Conservation (phyloP, 2,329 filamentous ascomycete species). For the Diaporthe eres region DNA sequence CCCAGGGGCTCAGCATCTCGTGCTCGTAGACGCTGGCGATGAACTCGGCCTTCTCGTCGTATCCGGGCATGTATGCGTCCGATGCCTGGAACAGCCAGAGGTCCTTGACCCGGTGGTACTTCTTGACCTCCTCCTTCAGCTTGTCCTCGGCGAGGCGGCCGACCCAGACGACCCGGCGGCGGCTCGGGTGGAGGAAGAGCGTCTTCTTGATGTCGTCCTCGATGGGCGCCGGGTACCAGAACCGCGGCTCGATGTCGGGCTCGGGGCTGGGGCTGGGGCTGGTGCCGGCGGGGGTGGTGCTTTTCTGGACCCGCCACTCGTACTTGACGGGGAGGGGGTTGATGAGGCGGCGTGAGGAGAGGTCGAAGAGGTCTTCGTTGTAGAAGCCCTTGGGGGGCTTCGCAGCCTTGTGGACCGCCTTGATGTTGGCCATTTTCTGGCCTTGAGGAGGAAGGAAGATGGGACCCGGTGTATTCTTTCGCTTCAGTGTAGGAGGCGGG, state of each 20-base stretch:
- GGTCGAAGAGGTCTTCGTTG: constrained; percentile 25
- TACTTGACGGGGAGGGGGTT: constrained; percentile 25
- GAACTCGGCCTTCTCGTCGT: constrained; percentile 33
- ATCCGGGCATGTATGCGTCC: constrained; percentile 11
- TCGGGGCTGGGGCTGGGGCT: background rate
- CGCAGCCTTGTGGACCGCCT: background rate
- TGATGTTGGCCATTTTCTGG: background rate
- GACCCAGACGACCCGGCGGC: constrained; percentile 8
- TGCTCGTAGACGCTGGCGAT: constrained; percentile 19
- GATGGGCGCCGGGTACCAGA: constrained; percentile 32
- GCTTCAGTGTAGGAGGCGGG: background rate
- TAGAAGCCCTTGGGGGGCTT: constrained; percentile 1
- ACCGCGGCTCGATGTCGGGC: background rate
- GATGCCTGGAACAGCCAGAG: constrained; percentile 38
- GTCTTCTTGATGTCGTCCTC: constrained; percentile 40
- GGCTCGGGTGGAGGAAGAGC: constrained; percentile 26
- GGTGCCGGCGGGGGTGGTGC: background rate
- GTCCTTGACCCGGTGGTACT: constrained; percentile 38
- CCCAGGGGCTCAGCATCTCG: constrained; percentile 39
- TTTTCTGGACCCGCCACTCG: constrained; percentile 11
- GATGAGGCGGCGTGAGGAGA: constrained; percentile 26
- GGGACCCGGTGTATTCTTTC: background rate
- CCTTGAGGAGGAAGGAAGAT: background rate
- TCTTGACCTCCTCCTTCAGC: constrained; percentile 33
- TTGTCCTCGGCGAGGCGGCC: constrained; percentile 30